Base-by-base conservation (phyloP, 2,329 filamentous ascomycete genomes). In the Neofusicoccum ribis region DNA sequence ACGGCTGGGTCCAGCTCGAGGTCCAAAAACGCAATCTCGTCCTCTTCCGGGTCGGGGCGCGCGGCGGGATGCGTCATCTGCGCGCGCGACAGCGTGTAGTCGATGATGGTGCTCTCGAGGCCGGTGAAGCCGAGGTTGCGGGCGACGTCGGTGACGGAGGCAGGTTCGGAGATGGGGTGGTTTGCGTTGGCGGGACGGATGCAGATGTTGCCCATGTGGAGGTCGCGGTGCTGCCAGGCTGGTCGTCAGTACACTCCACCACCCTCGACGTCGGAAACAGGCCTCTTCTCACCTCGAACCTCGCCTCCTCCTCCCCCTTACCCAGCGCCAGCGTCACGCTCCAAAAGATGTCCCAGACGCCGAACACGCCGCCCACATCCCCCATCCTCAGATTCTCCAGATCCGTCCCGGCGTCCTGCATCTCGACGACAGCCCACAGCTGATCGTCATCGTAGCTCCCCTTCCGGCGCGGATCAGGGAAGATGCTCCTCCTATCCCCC, bases 131-230 rank as follows among this genome's bases (percentile, higher is more conserved):
- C 81, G 27, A 88, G 72, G 47, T 80, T 83, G 23, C 72, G 71
- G 14, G 69, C 34, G 75, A 74, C 17, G 72, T 70, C n/a, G 0
- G 71, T 69, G 20, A 72, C 52, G 0, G 71, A 69, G 15, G 72
- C 58, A 17, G 66, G 72, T 17, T 74, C 74, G n/a, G 71, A 67
- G 12, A 74, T 69, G 20, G 71, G 68, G 17, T 70, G 23, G 36
- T 37, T 50, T 66, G 66, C 14, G 65, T 44, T 7, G 68, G 67
- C 17, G 69, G 73, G 73, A 8, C 71, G 69, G 51, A 89, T 83
- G 71, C 88, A 89, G 17, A 90, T 84, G 69, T 90, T 90, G n/a
- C 87, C 87, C 41, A 88, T 78, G 74, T 90, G 88, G 3, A 90
- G 75, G 74, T 90, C 88, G 20, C 88, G 84, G 72, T 90, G 88